These are phyloP conservation scores for Setomelanomma holmii DNA, from an alignment of 2,329 filamentous ascomycete genomes.

Conservation along the genomic window DNA sequence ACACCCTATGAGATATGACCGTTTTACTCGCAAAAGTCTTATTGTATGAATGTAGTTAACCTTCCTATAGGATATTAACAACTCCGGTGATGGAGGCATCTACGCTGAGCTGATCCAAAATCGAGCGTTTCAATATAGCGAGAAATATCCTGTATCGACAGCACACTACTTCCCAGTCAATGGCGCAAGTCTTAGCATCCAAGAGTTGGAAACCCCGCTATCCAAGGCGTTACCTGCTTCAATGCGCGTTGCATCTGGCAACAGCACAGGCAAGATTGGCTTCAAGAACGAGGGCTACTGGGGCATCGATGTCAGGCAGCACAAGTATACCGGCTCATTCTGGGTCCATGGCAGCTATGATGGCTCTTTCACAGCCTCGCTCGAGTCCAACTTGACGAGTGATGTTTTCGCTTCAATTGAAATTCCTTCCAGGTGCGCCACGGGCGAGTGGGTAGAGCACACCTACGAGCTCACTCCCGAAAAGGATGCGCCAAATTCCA, in stretches of 20 bases:
- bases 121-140: constrained; percentile 69
- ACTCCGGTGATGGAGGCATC: constrained; percentile 74
- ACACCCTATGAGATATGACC: no score
- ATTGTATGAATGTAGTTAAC: no score
- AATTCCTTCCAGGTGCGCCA: constrained; percentile 37
- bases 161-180: constrained; percentile 43
- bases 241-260: constrained; percentile 50
- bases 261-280: constrained; percentile 51
- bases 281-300: constrained; percentile 60
- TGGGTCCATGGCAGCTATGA: constrained; percentile 52
- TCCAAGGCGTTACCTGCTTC: constrained; percentile 55
- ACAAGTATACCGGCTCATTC: constrained; percentile 60
- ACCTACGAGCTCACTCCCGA: constrained; percentile 46
- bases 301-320: constrained; percentile 58
- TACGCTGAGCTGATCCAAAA: constrained; percentile 76
- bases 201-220: constrained; percentile 50
- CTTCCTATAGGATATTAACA: constrained; percentile 58
- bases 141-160: constrained; percentile 30
- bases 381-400: constrained; percentile 51
- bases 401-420: constrained; percentile 50
- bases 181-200: constrained; percentile 44
- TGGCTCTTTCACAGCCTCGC: constrained; percentile 48
- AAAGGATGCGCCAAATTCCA: constrained; percentile 52
- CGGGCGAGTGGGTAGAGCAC: constrained; percentile 51
- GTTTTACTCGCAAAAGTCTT: no score